Base-by-base conservation (phyloP, 2,329 filamentous ascomycete genomes). In the Cercospora citrullina region DNA sequence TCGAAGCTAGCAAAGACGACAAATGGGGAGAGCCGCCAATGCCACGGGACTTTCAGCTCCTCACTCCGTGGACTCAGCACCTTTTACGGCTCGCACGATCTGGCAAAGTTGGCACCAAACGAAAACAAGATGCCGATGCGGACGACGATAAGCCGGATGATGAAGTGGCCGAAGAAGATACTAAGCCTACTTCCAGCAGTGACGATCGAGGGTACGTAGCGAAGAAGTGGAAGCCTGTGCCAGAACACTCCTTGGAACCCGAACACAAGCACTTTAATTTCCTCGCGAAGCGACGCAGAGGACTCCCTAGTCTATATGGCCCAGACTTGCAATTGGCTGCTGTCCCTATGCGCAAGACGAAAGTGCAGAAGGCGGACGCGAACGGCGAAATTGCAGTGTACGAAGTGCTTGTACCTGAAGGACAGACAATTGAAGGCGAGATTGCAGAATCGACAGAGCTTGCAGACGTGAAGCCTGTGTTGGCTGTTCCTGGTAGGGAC, bases 1-100 rank as follows among this genome's bases (percentile, higher is more conserved):
- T 69, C 65, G 39, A 65, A 68, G 57, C 64, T 57, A 42, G 64
- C 16, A 71, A 73, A 33, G 83, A 87, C 70, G 90, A 94, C 73
- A 87, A 85, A 63, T 94, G 91, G 87, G 89, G 89, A 59, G 94
- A 97, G 76, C 85, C 93, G 18, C 89, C 92, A 55, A 94, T 97
- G 92, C 94, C 94, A 45, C 91, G 91, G 74, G 94, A 97, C 77
- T 91, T 88, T 31, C 87, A 91, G 67, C 84, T 96, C 33, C 83
- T 97, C 9, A 87, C 91, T 0, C 86, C 90, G 1, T 91, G 93
- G 77, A 94, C 90, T 63, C 91, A 95, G 75, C 91, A 94, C 71
- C 85, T 97, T 5, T 84, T 97, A 14, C 89, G 91, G 66, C 91
- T 91, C 42, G 92, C 93, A 59, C 87, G 94, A 68, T 92, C 75